phyloP scores from a whole-genome alignment of 495 filamentous ascomycete genomes.

The Penicillium subrubescens region DNA sequence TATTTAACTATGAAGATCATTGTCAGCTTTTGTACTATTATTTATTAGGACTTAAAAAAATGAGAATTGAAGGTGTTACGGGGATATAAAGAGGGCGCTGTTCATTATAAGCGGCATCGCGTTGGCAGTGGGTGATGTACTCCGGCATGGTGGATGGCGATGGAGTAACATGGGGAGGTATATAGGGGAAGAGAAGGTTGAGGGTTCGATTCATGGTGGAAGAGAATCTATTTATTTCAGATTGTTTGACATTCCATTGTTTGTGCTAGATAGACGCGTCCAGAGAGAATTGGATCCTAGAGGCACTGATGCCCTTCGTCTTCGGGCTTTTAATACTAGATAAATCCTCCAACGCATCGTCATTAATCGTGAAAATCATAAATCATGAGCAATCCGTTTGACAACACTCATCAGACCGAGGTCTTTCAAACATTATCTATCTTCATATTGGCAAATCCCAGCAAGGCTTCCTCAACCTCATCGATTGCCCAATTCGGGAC shows the following conservation, averaged over 20 bases:
- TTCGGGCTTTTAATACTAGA: too few species aligned
- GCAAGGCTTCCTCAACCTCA: neutral
- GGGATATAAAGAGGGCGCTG: neutral
- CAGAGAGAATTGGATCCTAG: neutral
- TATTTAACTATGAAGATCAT: too few species aligned
- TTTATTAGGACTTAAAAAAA: too few species aligned
- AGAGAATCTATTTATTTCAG: neutral
- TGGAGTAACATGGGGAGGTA: neutral
- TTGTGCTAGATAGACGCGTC: too few species aligned
- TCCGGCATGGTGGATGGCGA: neutral
- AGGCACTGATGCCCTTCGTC: too few species aligned
- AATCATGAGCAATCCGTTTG: too few species aligned
- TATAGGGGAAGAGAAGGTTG: neutral
- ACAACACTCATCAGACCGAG: too few species aligned
- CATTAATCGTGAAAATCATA: too few species aligned
- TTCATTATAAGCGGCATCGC: neutral
- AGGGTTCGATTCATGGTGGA: neutral
- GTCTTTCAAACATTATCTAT: neutral
- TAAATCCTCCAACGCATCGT: too few species aligned
- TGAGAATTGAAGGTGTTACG: neutral
- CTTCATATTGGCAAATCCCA: neutral
- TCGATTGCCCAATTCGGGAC: neutral
- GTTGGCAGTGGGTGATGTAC: neutral
- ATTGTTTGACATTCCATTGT: too few species aligned
- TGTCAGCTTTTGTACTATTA: too few species aligned